Conservation (phyloP, 2,329 filamentous ascomycete genomes). For the Pseudogymnoascus sp. region DNA sequence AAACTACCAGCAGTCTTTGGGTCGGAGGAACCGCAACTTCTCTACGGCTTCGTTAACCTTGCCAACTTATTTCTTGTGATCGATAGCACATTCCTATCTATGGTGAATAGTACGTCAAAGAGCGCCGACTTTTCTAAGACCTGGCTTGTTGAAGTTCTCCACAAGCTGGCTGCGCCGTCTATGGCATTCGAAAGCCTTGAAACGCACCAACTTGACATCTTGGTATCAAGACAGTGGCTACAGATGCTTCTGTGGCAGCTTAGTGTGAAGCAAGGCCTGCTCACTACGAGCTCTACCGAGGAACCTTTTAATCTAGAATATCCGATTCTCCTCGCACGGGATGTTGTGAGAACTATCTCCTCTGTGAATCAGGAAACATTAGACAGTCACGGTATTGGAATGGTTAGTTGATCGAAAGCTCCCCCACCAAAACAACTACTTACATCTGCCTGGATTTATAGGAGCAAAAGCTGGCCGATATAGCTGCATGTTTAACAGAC, state of each 20-base stretch:
- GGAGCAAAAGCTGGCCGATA: conserved; percentile 2
- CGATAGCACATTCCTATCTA: not conserved
- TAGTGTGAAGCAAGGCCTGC: not conserved
- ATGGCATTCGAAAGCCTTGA: not conserved
- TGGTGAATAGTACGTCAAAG: conserved; percentile 3
- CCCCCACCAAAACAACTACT: not conserved
- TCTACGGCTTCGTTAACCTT: not conserved
- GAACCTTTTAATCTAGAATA: not conserved
- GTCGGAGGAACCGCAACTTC: not conserved
- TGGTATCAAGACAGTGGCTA: not conserved
- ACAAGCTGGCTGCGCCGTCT: not conserved
- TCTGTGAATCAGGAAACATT: not conserved
- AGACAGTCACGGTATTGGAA: not conserved
- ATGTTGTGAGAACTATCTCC: not conserved
- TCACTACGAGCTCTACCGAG: conserved; percentile 1
- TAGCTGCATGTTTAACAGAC: conserved; percentile 2
- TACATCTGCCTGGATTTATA: not conserved
- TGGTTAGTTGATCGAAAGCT: not conserved
- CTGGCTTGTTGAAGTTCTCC: conserved; percentile 1
- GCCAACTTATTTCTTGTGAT: conserved; percentile 2
- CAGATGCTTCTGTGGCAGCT: conserved; percentile 5
- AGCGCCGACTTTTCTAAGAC: conserved; percentile 1
- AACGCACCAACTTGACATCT: conserved; percentile 3
- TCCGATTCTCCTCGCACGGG: not conserved
- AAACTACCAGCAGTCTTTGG: conserved; percentile 2